Evolutionary conservation across 2,329 filamentous ascomycete species (phyloP).

Genomic region (Calonectria hongkongensis): DNA sequence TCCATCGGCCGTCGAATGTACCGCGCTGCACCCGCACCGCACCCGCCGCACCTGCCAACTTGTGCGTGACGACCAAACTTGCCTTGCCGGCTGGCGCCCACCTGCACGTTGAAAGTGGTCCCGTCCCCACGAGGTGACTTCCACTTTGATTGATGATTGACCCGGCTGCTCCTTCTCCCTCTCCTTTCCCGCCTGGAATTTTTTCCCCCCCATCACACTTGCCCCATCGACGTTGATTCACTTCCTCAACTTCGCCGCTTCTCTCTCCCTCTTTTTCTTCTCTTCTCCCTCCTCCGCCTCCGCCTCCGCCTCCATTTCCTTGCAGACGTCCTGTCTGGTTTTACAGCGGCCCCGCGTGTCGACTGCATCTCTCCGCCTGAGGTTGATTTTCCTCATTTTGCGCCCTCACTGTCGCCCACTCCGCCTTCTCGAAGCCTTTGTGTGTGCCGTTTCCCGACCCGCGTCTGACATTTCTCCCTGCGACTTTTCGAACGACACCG

Average conservation of each 20-base stretch:
- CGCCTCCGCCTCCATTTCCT: constrained; percentile 43
- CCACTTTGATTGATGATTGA: constrained; percentile 52
- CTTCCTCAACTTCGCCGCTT: constrained; percentile 48
- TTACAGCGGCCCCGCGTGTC: constrained; percentile 50
- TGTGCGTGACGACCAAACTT: constrained; percentile 43
- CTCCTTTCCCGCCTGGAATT: constrained; percentile 55
- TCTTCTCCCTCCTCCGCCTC: constrained; percentile 44
- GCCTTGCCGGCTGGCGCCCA: constrained; percentile 49
- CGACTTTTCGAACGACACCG: constrained; percentile 48
- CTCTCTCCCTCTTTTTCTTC: constrained; percentile 37
- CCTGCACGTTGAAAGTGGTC: constrained; percentile 41
- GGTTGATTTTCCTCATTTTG: constrained; percentile 47
- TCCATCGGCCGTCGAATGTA: constrained; percentile 6
- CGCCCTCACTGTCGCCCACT: constrained; percentile 49
- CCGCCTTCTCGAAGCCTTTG: constrained; percentile 53
- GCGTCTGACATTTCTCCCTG: constrained; percentile 50
- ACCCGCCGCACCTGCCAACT: constrained; percentile 48
- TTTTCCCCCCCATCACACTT: constrained; percentile 53
- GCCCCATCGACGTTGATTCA: constrained; percentile 52
- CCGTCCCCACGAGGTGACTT: constrained; percentile 54
- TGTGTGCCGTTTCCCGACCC: constrained; percentile 53
- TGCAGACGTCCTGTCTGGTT: constrained; percentile 48
- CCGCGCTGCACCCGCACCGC: constrained; percentile 13
- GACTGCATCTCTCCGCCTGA: constrained; percentile 46
- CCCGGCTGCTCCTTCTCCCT: constrained; percentile 51